A percentile compares a stretch with the other conserved stretches of the same genome.
Conservation (phyloP, 139 green algal species). For the Chlamydomonas eustigma region DNA sequence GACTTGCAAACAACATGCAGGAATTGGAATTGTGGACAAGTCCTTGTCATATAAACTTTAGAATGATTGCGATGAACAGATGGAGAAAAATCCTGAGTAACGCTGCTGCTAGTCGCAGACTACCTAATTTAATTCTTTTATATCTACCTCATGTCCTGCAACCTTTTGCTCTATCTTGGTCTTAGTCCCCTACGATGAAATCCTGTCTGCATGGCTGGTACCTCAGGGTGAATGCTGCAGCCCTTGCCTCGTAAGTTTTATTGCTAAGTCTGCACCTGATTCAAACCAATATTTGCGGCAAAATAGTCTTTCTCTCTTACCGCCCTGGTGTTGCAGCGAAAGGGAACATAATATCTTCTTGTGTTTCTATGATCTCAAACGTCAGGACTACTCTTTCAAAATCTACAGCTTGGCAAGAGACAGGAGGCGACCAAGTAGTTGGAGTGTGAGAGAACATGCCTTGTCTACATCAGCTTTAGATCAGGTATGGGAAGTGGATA, state of each 20-base stretch:
- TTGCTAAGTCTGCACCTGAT: no score
- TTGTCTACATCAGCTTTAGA: slow-evolving; percentile 22
- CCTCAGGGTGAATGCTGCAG: background rate
- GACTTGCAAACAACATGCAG: no score
- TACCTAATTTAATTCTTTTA: background rate
- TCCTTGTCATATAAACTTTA: no score
- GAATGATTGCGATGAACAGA: no score
- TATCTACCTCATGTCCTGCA: background rate
- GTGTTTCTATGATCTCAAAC: no score
- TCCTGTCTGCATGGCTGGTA: slow-evolving; percentile 32
- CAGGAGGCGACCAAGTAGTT: slow-evolving; percentile 21
- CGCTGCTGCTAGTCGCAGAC: no score
- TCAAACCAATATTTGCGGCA: no score
- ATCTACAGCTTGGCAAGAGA: slow-evolving; percentile 40
- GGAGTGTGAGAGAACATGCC: slow-evolving; percentile 28
- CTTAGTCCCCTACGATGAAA: slow-evolving; percentile 46
- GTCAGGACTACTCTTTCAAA: slow-evolving; percentile 38
- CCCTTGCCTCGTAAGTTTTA: slow-evolving; percentile 10
- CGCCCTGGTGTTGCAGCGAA: no score
- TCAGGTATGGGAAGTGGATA: slow-evolving; percentile 26
- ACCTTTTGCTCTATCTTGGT: background rate
- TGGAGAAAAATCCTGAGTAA: no score
- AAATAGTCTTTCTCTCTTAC: no score
- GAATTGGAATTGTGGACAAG: no score
- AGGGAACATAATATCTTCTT: no score